Base-by-base conservation (phyloP, 345 rosid species). In the Raphanus raphanistrum region DNA sequence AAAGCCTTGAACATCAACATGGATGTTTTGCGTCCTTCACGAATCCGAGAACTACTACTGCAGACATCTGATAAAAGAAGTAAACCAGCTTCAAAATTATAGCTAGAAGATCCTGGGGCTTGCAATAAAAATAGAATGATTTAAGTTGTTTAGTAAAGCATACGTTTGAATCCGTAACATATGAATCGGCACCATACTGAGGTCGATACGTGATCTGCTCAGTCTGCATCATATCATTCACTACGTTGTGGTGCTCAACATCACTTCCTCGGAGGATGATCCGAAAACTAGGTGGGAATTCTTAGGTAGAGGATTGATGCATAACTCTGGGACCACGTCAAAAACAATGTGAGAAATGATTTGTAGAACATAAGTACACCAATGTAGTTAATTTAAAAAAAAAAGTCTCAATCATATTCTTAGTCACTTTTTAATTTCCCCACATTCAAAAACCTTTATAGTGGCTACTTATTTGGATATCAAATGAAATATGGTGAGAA, bases 181-280 rank as follows among this genome's bases (percentile, higher is more conserved):
- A 65, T 72, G 88, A 87, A 66, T 89, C 92, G 38, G 82, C 81
- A 77, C 75, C 79, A 84, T 79, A 74, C 73, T 89, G 93, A 25
- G 98, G 98, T 70, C 91, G 87, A 76, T 94, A 94, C 35, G 92
- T 89, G 73, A 89, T 74, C 83, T 85, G 86, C 85, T 87, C 86
- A 7, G 94, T 86, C 77, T 87, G 70, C 97, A 90, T 94, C 98
- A 94, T 94, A 76, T 94, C 98, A 84, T 94, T 94, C 75, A 94
- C 97, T 74, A 94, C 87, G 85, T 87, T 94, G 85, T 94, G 98
- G 81, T 92, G 97, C 78, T 90, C 95, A 31, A 94, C 86, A 81
- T 94, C 98, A 78, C 78, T 86, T 61, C 97, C 97, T n/a, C 98
- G 88, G 38, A 94, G 89, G 80, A 94, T 88, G 76, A 92, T 84